These are phyloP conservation scores for Chloranthus sessilifolius DNA, from an alignment of 164 flowering plant genomes.

Conservation along the genomic window DNA sequence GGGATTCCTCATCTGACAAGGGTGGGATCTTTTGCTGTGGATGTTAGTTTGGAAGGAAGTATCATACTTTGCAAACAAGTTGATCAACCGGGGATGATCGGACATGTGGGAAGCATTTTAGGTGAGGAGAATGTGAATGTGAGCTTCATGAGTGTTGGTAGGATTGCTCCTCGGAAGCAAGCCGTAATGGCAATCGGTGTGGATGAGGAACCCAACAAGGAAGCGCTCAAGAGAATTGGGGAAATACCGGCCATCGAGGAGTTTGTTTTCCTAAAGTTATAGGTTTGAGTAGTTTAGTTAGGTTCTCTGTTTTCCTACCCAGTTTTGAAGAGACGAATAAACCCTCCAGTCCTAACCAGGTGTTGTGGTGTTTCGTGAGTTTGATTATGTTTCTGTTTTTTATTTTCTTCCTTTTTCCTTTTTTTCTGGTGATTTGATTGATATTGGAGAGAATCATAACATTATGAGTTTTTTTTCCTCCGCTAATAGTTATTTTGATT, in stretches of 20 bases:
- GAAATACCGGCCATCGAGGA: constrained; percentile 74
- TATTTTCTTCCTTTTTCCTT: too few relatives aligned
- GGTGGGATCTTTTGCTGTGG: constrained; percentile 87
- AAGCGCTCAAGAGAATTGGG: constrained; percentile 57
- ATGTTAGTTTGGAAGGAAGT: constrained; percentile 86
- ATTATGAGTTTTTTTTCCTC: too few relatives aligned
- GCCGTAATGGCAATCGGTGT: constrained; percentile 93
- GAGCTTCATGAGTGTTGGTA: constrained; percentile 84
- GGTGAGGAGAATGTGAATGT: constrained; percentile 80
- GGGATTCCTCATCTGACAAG: constrained; percentile 77
- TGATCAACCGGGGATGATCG: constrained; percentile 93
- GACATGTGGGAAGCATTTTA: constrained; percentile 65
- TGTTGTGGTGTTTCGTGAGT: constrained; percentile 1
- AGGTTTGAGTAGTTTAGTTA: constrained; percentile 10
- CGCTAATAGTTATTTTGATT: too few relatives aligned
- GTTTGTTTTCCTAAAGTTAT: constrained; percentile 72
- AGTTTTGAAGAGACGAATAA: constrained; percentile 15
- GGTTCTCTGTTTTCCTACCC: constrained; percentile 2
- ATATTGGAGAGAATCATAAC: too few relatives aligned
- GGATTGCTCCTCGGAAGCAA: constrained; percentile 72
- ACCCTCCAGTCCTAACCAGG: too few relatives aligned
- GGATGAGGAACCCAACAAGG: constrained; percentile 62
- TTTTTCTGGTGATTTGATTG: too few relatives aligned
- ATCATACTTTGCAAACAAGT: constrained; percentile 86
- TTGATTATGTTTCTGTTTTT: too few relatives aligned